Conservation (phyloP, 305 asterid genomes). For the Fraxinus angustifolia region DNA sequence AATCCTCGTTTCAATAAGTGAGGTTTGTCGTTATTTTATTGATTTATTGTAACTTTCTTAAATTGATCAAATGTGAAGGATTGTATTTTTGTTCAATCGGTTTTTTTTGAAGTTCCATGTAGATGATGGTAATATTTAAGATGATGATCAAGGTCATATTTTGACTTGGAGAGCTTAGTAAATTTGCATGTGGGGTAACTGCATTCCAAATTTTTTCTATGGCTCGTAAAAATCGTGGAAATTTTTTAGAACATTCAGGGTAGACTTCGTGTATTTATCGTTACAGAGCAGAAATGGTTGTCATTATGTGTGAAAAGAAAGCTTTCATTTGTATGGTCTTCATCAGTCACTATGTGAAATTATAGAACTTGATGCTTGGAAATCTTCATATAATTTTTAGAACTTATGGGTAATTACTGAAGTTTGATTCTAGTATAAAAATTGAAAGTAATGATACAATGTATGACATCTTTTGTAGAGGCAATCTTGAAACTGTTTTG, state of each 20-base stretch:
- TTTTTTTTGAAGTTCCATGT: background rate
- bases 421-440: background rate
- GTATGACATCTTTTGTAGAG: background rate
- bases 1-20: background rate
- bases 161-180: background rate
- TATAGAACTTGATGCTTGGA: background rate
- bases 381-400: background rate
- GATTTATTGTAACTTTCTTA: background rate
- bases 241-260: background rate
- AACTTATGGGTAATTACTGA: background rate
- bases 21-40: background rate
- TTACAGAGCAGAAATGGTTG: background rate
- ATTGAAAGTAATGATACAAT: background rate
- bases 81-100: background rate
- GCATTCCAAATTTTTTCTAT: background rate
- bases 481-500: background rate
- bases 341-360: background rate
- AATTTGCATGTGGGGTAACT: background rate
- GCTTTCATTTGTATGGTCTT: background rate
- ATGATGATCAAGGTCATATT: conserved; percentile 4
- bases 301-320: background rate
- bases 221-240: background rate
- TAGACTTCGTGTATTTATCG: background rate
- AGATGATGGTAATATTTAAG: background rate
- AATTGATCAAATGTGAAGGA: background rate